A percentile compares a stretch with the other conserved stretches of the same genome.
Evolutionary conservation across 2,329 filamentous ascomycete genomes (phyloP).

Genomic region (Neonectria ditissima): DNA sequence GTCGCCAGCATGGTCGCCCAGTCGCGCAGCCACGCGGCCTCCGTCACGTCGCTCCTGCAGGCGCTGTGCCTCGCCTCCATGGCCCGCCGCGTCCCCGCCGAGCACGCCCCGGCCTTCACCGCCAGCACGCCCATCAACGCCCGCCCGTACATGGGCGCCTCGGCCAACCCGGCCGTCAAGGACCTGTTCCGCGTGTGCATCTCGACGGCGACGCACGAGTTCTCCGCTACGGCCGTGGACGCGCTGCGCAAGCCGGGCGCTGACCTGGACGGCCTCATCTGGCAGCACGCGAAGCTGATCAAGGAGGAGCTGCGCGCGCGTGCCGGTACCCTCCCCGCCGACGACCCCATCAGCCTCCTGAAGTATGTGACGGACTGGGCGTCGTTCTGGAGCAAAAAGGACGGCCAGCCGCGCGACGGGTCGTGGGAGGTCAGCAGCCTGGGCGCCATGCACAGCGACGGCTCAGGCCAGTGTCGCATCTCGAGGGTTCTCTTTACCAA

Average conservation of each 20-base stretch:
- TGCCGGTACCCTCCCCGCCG: constrained; percentile 50
- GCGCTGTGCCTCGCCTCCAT: constrained; percentile 58
- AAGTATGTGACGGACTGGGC: constrained; percentile 58
- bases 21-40: constrained; percentile 56
- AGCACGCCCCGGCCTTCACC: constrained; percentile 50
- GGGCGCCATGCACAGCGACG: constrained; percentile 54
- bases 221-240: constrained; percentile 40
- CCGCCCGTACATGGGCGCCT: constrained; percentile 51
- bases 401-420: constrained; percentile 55
- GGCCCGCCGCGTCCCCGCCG: constrained; percentile 50
- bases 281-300: constrained; percentile 54
- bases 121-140: constrained; percentile 59
- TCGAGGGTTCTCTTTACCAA: constrained; percentile 64
- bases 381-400: constrained; percentile 53
- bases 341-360: constrained; percentile 59
- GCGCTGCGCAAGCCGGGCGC: constrained; percentile 40
- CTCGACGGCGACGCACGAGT: constrained; percentile 50
- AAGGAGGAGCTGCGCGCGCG: constrained; percentile 51
- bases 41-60: constrained; percentile 63
- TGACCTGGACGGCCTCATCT: constrained; percentile 51
- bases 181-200: constrained; percentile 55
- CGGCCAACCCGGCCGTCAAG: constrained; percentile 44
- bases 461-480: constrained; percentile 46
- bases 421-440: constrained; percentile 68
- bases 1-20: constrained; percentile 51